A percentile compares a stretch with the other conserved stretches of the same genome.
These are phyloP conservation scores for Teratosphaeria nubilosa DNA, from an alignment of 2,329 filamentous ascomycete genomes.

Conservation along the genomic window DNA sequence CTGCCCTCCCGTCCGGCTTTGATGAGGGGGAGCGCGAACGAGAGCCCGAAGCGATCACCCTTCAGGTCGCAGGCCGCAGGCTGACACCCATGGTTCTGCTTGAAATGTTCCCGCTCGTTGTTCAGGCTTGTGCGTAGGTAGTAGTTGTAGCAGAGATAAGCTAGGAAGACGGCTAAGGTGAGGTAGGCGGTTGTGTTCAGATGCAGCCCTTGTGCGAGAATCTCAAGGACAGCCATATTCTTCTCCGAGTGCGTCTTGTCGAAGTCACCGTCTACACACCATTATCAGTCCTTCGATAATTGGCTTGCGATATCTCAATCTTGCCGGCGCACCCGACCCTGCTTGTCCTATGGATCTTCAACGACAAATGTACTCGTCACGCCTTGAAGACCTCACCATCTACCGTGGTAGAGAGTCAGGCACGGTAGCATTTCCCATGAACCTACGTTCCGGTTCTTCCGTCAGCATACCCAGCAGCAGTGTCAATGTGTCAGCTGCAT, in stretches of 20 bases:
- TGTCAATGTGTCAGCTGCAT: neutral
- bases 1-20: neutral
- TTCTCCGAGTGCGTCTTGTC: neutral
- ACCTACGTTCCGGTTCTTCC: neutral
- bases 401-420: neutral
- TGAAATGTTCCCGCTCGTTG: neutral
- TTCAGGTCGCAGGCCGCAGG: neutral
- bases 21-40: neutral
- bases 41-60: neutral
- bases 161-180: neutral
- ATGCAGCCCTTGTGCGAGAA: neutral
- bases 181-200: neutral
- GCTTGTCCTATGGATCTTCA: no score
- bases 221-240: neutral
- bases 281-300: neutral
- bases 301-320: neutral
- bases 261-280: neutral
- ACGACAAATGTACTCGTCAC: neutral
- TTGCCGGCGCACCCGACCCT: neutral
- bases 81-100: neutral
- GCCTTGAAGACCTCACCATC: neutral
- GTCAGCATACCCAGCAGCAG: neutral
- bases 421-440: neutral
- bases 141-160: neutral
- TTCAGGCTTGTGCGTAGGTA: neutral